These are phyloP conservation scores for Anastatica hierochuntica DNA, from an alignment of 345 rosid species.

Conservation along the genomic window DNA sequence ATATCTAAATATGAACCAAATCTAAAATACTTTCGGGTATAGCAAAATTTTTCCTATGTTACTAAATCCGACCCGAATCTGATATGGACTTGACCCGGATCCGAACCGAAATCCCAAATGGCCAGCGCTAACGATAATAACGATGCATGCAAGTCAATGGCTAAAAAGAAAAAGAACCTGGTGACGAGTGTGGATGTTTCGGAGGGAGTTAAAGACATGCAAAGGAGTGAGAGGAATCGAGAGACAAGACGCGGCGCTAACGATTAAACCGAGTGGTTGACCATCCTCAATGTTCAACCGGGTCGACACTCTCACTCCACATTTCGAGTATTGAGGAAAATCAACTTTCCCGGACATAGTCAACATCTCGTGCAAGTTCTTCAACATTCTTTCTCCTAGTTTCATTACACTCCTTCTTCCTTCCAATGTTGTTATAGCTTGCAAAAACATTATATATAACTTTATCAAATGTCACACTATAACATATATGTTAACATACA, in stretches of 20 bases:
- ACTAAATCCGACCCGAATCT: too few species aligned
- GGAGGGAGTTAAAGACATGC: constrained; percentile 36
- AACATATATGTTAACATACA: too few species aligned
- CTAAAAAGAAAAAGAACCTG: constrained; percentile 6
- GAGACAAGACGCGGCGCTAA: constrained; percentile 53
- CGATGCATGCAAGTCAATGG: too few species aligned
- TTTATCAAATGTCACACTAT: not conserved
- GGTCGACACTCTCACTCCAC: constrained; percentile 47
- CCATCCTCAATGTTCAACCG: constrained; percentile 35
- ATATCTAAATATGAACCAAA: too few species aligned
- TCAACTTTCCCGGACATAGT: constrained; percentile 44
- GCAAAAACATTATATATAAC: not conserved
- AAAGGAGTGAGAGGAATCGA: constrained; percentile 44
- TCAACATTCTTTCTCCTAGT: constrained; percentile 61
- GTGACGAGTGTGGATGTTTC: constrained; percentile 25
- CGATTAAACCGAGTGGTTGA: constrained; percentile 40
- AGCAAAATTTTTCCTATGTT: too few species aligned
- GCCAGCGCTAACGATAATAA: too few species aligned
- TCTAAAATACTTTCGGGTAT: too few species aligned
- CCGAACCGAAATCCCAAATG: too few species aligned
- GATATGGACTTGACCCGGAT: too few species aligned
- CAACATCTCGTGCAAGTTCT: constrained; percentile 36
- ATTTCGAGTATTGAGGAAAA: constrained; percentile 36
- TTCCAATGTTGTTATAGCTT: constrained; percentile 22
- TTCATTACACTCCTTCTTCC: constrained; percentile 43